These are phyloP conservation scores for Rhododendron vialii DNA, from an alignment of 148 eudicot genomes.

Conservation along the genomic window DNA sequence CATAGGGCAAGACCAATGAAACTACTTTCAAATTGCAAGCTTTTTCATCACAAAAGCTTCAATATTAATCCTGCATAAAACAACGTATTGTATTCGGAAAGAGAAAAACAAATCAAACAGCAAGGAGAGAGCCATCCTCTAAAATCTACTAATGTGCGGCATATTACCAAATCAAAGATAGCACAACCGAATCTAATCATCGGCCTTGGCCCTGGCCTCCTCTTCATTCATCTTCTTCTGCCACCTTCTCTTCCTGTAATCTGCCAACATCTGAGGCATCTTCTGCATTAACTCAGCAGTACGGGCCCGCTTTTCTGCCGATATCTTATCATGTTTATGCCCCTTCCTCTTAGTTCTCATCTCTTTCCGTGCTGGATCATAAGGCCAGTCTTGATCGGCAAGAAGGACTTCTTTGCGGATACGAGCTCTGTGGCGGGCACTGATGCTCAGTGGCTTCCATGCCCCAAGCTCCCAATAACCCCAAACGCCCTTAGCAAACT, in stretches of 20 bases:
- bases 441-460: constrained; percentile 71
- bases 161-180: not conserved
- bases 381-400: constrained; percentile 75
- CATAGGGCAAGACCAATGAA: no score
- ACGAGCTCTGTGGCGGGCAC: constrained; percentile 70
- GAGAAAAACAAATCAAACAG: not conserved
- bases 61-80: not conserved
- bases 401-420: constrained; percentile 66
- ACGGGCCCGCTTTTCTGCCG: constrained; percentile 69
- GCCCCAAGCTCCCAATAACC: constrained; percentile 96
- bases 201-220: constrained; percentile 40
- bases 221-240: constrained; percentile 90
- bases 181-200: constrained; percentile 20
- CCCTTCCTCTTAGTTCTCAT: constrained; percentile 81
- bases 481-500: constrained; percentile 86
- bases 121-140: not conserved
- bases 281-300: constrained; percentile 78
- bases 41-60: not conserved
- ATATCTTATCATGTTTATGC: constrained; percentile 68
- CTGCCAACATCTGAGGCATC: constrained; percentile 83
- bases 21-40: not conserved
- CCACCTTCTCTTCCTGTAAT: constrained; percentile 84
- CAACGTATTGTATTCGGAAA: not conserved
- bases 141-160: not conserved
- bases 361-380: constrained; percentile 79